Evolutionary conservation across 2,329 filamentous ascomycete genomes (phyloP), one percentile per base, ranked within the genome.

Genomic region (Alternaria hordeiaustralica): DNA sequence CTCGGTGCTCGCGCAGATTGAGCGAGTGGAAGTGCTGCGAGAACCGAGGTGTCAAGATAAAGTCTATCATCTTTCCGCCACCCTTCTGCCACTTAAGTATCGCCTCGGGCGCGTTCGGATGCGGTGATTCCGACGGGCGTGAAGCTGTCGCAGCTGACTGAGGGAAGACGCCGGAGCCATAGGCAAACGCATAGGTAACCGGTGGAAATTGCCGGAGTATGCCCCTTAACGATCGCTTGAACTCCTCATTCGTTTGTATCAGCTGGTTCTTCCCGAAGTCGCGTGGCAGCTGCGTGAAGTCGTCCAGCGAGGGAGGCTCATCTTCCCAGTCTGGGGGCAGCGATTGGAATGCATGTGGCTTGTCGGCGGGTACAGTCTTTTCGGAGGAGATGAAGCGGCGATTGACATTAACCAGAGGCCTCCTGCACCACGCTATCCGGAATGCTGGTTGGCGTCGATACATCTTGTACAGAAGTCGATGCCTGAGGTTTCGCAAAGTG

Each of bases 1-100:
- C 87, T 8, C 92, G 91, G 76, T 99, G 92, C 78, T 97, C 91
- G 68, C 87, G 86, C 71, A 99, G 85, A 75, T 99, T 99, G 64
- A 99, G 85, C 33, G 92, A 94, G 82, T 99, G 96, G 93, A 95
- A 99, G 82, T 99, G 96, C 77, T 99, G 92, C 1, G 92, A 93
- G 79, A 97, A 93, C 1, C 92, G 93, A 11, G 98, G 95, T 25
- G 95, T 96, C 78, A 99, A 96, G 71, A 99, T 96, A 78, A 99
- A 97, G 81, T 99, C 96, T 68, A 99, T 97, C 90, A 98, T 97
- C 83, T 97, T 97, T 12, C 93, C 93, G 1, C 90, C 89, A 28
- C 93, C 92, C 73, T 93, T 90, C 80, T 98, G 95, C 70, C 94
- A 92, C 70, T 93, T 92, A 69, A 91, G 85, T 8, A 98, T 90